Conservation (phyloP, 768 basidiomycete species). For the Cytidiella melzeri region DNA sequence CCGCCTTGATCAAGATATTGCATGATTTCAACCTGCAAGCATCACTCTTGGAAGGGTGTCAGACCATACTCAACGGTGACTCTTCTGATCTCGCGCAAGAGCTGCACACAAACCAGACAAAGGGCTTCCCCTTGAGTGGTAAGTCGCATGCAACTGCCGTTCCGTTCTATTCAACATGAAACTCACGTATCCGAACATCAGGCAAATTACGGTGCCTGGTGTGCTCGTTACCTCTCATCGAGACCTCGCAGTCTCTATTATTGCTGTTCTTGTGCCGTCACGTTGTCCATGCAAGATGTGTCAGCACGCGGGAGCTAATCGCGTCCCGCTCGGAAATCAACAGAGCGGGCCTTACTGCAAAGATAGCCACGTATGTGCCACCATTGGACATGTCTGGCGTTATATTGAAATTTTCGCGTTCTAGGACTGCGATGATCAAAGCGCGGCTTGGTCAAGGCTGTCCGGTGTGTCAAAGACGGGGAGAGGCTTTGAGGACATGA, state of each 20-base stretch:
- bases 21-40: slow-evolving; percentile 95
- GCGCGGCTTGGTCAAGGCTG: slow-evolving; percentile 62
- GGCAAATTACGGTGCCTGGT: slow-evolving; percentile 62
- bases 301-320: slow-evolving; percentile 57
- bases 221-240: slow-evolving; percentile 54
- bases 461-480: slow-evolving; percentile 65
- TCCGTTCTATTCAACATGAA: too few relatives aligned
- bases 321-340: slow-evolving; percentile 41
- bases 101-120: slow-evolving; percentile 71
- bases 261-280: slow-evolving; percentile 86
- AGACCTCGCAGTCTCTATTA: slow-evolving; percentile 51
- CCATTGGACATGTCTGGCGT: not conserved
- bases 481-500: slow-evolving; percentile 38
- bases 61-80: slow-evolving; percentile 81
- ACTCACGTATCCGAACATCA: too few relatives aligned
- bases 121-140: slow-evolving; percentile 77
- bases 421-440: slow-evolving; percentile 65
- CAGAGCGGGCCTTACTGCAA: slow-evolving; percentile 49
- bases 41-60: slow-evolving; percentile 88
- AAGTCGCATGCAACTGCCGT: slow-evolving; percentile 23
- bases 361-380: slow-evolving; percentile 71
- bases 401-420: slow-evolving; percentile 9
- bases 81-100: slow-evolving; percentile 61
- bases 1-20: slow-evolving; percentile 92
- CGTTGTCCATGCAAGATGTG: slow-evolving; percentile 76